Evolutionary conservation across 1,284 basidiomycete genomes (phyloP).

Genomic region (Phenoliferia sp.): DNA sequence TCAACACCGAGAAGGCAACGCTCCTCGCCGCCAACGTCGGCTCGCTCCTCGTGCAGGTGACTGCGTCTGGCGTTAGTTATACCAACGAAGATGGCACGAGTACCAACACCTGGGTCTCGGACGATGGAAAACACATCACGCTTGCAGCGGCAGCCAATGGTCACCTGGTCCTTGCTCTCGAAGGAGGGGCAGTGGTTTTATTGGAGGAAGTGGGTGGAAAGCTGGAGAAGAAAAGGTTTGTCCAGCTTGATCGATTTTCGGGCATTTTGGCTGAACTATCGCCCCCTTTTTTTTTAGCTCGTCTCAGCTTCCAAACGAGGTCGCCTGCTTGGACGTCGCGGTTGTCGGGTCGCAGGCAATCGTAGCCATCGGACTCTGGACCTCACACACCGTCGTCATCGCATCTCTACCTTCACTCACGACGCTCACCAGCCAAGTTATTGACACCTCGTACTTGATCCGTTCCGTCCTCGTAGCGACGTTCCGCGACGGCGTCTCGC

Average conservation of each 20-base stretch:
- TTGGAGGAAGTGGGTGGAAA: constrained; percentile 51
- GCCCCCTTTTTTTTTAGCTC: constrained; percentile 1
- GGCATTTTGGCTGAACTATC: not conserved
- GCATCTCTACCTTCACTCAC: constrained; percentile 51
- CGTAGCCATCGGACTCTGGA: constrained; percentile 72
- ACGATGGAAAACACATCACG: constrained; percentile 51
- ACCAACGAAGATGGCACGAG: constrained; percentile 43
- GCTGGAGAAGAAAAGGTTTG: constrained; percentile 8
- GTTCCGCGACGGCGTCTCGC: constrained; percentile 48
- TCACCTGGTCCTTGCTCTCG: constrained; percentile 62
- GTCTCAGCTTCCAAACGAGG: constrained; percentile 35
- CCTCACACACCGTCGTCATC: constrained; percentile 59
- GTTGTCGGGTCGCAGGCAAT: constrained; percentile 34
- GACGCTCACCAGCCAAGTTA: constrained; percentile 35
- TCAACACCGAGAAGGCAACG: constrained; percentile 55
- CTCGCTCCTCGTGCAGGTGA: constrained; percentile 64
- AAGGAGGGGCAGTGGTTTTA: constrained; percentile 54
- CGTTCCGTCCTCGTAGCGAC: constrained; percentile 66
- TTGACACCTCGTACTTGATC: constrained; percentile 55
- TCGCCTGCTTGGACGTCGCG: constrained; percentile 40
- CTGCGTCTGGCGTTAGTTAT: constrained; percentile 53
- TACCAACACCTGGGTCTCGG: constrained; percentile 7
- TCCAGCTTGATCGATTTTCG: not conserved
- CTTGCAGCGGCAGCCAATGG: constrained; percentile 61
- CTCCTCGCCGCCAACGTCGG: constrained; percentile 50